Base-by-base conservation (phyloP, 768 basidiomycete genomes). In the Amanita rimosa region DNA sequence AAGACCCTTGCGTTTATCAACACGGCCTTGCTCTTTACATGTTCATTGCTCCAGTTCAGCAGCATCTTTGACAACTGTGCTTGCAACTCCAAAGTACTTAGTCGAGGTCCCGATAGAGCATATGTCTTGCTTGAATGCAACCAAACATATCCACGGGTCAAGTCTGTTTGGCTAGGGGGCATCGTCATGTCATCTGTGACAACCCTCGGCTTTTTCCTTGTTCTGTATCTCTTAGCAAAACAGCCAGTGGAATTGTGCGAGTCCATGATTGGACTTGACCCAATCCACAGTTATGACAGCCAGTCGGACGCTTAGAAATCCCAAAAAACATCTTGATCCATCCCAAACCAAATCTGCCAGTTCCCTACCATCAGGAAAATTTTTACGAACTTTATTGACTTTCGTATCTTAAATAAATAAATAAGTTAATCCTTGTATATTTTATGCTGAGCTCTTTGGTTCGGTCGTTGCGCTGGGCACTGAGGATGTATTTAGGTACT, bases 51-150 rank as follows among this genome's bases (percentile, higher is more conserved):
- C 42, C 67, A 67, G 44, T 65, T 67, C 45, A 56, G 57, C 27
- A 62, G 55, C 10, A 60, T 66, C 48, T 65, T 59, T 16, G 57
- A 66, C 41, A 54, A 53, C n/a, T 62, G 60, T 40, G 62, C 62
- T 29, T 68, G 67, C 52, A 64, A 68, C 40, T 61, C 64, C 53
- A 62, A 58, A 48, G 59, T 62, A 9, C 50, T 68, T 11, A 58
- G 63, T 11, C 52, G 53, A 5, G 58, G 63, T 1, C 2, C 31
- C 0, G 24, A 19, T 26, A 26, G 26, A 26, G 26, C 26, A 0
- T 71, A 61, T 42, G 41, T 59, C 11, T 59, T 72, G 11, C 60
- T 72, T 4, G n/a, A 33, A 0, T 40, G 57, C 2, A 22, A 1
- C 6, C 10, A 11, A 9, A 10, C 9, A 24, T 5, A 13, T 9